Conservation (phyloP, 352 stramenopile genomes). For the Phytopythium cucurbitacearum region DNA sequence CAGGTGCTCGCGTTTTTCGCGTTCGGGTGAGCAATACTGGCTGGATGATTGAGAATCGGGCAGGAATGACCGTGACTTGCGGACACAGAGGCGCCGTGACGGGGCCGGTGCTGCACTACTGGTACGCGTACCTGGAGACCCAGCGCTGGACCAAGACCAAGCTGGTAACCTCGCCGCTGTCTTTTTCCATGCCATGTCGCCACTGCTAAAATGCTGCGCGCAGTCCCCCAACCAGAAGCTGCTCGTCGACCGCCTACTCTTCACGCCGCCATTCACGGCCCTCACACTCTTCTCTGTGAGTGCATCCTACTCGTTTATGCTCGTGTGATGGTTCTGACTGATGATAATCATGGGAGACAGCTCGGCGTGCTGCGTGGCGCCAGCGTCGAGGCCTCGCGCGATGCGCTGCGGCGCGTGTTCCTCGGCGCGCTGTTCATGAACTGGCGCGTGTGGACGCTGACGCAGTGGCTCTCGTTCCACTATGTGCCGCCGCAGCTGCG, state of each 20-base stretch:
- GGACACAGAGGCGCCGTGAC: slow-evolving; percentile 41
- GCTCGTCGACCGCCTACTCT: slow-evolving; percentile 55
- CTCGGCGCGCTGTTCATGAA: slow-evolving; percentile 59
- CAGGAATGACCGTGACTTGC: neutral
- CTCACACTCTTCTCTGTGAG: slow-evolving; percentile 66
- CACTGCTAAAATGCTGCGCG: neutral
- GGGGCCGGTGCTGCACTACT: slow-evolving; percentile 58
- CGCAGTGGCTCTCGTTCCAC: slow-evolving; percentile 71
- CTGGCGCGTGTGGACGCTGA: slow-evolving; percentile 65
- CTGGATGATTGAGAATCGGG: neutral
- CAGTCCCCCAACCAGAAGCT: slow-evolving; percentile 79
- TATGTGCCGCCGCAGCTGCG: slow-evolving; percentile 64
- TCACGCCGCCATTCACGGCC: slow-evolving; percentile 62
- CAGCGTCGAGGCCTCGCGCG: slow-evolving; percentile 34
- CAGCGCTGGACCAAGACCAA: slow-evolving; percentile 61
- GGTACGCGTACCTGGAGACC: slow-evolving; percentile 66
- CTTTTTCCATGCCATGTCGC: neutral
- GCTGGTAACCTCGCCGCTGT: slow-evolving; percentile 26
- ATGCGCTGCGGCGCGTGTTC: slow-evolving; percentile 46
- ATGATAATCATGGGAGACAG: slow-evolving; percentile 15
- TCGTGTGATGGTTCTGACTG: neutral
- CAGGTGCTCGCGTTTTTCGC: slow-evolving; percentile 70
- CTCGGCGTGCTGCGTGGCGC: slow-evolving; percentile 55
- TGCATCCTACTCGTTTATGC: neutral
- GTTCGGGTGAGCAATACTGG: slow-evolving; percentile 40